phyloP scores from a whole-genome alignment of 225 moss, liverwort and hornwort genomes.

The Bryoerythrophyllum caledonicum region DNA sequence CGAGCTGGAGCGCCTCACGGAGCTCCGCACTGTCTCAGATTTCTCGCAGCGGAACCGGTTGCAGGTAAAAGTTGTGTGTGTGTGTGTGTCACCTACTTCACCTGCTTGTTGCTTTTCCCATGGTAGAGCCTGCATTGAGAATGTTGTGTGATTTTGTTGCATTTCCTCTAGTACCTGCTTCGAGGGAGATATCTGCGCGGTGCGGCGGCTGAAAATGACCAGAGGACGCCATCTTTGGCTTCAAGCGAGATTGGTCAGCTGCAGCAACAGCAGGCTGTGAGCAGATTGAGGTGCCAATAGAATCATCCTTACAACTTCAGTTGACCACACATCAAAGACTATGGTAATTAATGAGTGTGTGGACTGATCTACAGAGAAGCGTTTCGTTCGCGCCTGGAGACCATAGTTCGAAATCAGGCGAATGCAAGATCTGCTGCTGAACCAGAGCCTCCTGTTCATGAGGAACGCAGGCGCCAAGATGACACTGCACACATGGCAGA shows the following conservation, averaged over 20 bases:
- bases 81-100: not conserved
- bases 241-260: constrained; percentile 79
- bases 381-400: constrained; percentile 78
- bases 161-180: constrained; percentile 52
- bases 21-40: constrained; percentile 70
- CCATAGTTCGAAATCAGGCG: constrained; percentile 65
- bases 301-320: not conserved
- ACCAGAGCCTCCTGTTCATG: constrained; percentile 35
- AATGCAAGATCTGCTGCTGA: constrained; percentile 47
- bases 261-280: constrained; percentile 74
- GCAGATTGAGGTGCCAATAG: constrained; percentile 60
- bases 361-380: constrained; percentile 54
- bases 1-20: constrained; percentile 71
- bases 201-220: constrained; percentile 40
- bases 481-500: constrained; percentile 25
- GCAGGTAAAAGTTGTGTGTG: constrained; percentile 46
- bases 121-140: constrained; percentile 1
- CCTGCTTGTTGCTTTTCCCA: constrained; percentile 2
- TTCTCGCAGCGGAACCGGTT: constrained; percentile 74
- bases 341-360: constrained; percentile 7
- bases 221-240: constrained; percentile 67
- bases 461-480: constrained; percentile 27
- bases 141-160: constrained; percentile 4
- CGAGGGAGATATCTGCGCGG: constrained; percentile 69
- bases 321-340: not conserved